Base-by-base conservation (phyloP, 2,329 filamentous ascomycete genomes). In the Tricladium varicosporioides region DNA sequence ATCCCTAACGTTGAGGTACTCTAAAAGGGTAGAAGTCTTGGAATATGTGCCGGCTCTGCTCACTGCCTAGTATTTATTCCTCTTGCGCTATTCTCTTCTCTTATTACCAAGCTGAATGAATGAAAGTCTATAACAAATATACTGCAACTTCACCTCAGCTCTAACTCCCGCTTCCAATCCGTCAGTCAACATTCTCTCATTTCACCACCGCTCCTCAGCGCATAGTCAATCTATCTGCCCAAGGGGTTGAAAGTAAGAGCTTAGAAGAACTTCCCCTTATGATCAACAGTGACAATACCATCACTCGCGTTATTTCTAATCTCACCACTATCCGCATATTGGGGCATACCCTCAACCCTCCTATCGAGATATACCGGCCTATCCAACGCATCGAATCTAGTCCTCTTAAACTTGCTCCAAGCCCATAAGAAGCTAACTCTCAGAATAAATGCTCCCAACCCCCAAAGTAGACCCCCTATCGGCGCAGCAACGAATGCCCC, bases 401-500 rank as follows among this genome's bases (percentile, higher is more conserved):
- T 74, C 1, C 86, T 85, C n/a, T 74, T 78, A 15, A 73, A 63
- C 72, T 79, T 87, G 10, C 88, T 82, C 60, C 75, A 65, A 22
- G 78, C 57, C 65, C 78, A 91, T 63, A 85, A 82, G 51, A 81
- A 80, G 0, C 73, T 70, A 43, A 92, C 71, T 27, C 90, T 80
- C 44, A 85, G 65, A 13, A 67, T 78, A 36, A 89, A 79, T 5
- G 87, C 88, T 1, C 77, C 80, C 44, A 85, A 79, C 0, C 84
- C 88, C 81, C 87, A 92, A 33, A 92, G 73, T 15, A 93, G 67
- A 18, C 88, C 88, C 1, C 90, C 90, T 1, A 92, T 73, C 0
- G 90, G 90, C 0, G 90, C 89, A 9, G 87, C 88, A 4, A 93
- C 86, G 66, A 93, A 94, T 4, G 89, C 89, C 65, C 89, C 90